Evolutionary conservation across 192 early-diverging fungal genomes (phyloP), one percentile per base, ranked within the genome.

Genomic region (Linnemannia schmuckeri): DNA sequence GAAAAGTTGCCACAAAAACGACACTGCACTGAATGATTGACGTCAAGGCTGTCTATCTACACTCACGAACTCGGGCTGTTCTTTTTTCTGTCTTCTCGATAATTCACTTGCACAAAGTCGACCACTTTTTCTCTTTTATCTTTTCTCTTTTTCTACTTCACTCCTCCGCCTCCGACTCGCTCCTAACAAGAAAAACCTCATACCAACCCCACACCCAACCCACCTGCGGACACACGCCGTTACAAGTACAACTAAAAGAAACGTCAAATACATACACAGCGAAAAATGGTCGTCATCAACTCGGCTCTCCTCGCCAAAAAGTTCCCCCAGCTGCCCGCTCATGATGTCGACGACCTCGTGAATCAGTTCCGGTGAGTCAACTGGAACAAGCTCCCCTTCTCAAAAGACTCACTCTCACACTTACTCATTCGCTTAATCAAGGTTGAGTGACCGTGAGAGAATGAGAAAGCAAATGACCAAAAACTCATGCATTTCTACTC

Each of bases 321-420:
- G 75, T 92, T 89, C 66, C 91, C 91, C 22, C 79, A 88, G 40
- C 52, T 92, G 13, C 88, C 88, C 71, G 88, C 88, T 44, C 89
- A 89, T 75, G 91, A 92, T 78, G 90, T 92, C 73, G 90, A 90
- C 78, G 57, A 71, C 20, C 88, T 92, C 27, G 90, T 91, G 72
- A 88, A 88, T 77, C 89, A 90, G 74, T 92, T 92, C 86, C 74
- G 87, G 91, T 92, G 88, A 87, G 87, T 72, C 35, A 7, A 52
- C 9, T 30, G 35, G 27, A 15, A 15, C 1, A 9, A n/a, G 17
- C 22, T 22, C 22, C 9, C 0, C 44, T 40, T 2, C 6, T 52
- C 49, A 30, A 47, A 12, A 35, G 6, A 10, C 1, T 12, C 24
- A 27, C 35, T 54, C 37, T 37, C 15, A 57, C 57, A 78, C 20